phyloP scores from a whole-genome alignment of 2,329 filamentous ascomycete species.

The Fusarium albidum region DNA sequence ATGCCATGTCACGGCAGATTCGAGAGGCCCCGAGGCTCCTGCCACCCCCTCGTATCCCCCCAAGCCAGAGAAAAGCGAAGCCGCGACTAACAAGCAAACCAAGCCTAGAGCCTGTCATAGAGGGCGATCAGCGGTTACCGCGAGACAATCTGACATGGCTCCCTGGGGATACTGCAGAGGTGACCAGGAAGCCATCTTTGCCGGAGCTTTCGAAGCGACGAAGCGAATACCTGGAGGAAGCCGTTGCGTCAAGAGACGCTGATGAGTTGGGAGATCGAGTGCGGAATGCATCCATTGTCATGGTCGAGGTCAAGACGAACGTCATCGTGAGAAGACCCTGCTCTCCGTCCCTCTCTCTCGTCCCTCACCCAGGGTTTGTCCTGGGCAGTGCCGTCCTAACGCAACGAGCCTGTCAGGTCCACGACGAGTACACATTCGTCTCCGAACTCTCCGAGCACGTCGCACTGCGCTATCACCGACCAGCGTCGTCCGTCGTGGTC shows the following conservation, averaged over 20 bases:
- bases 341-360: background rate
- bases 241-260: conserved; percentile 45
- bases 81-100: conserved; percentile 25
- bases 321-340: conserved; percentile 37
- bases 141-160: conserved; percentile 24
- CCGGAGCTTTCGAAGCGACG: conserved; percentile 31
- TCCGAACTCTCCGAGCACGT: conserved; percentile 77
- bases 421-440: conserved; percentile 78
- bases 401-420: conserved; percentile 59
- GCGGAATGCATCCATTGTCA: conserved; percentile 63
- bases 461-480: conserved; percentile 77
- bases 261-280: conserved; percentile 53
- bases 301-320: conserved; percentile 57
- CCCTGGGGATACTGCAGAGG: conserved; percentile 20
- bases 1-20: conserved; percentile 12
- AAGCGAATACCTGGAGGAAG: conserved; percentile 55
- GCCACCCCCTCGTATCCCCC: conserved; percentile 10
- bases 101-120: conserved; percentile 43
- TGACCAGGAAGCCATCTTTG: conserved; percentile 29
- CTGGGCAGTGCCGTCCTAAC: no score
- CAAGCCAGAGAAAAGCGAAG: conserved; percentile 30
- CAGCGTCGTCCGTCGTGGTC: conserved; percentile 77
- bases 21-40: conserved; percentile 2
- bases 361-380: no score
- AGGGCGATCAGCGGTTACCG: conserved; percentile 35